Evolutionary conservation across 192 early-diverging fungal species (phyloP).

Genomic region (Linnemannia schmuckeri): DNA sequence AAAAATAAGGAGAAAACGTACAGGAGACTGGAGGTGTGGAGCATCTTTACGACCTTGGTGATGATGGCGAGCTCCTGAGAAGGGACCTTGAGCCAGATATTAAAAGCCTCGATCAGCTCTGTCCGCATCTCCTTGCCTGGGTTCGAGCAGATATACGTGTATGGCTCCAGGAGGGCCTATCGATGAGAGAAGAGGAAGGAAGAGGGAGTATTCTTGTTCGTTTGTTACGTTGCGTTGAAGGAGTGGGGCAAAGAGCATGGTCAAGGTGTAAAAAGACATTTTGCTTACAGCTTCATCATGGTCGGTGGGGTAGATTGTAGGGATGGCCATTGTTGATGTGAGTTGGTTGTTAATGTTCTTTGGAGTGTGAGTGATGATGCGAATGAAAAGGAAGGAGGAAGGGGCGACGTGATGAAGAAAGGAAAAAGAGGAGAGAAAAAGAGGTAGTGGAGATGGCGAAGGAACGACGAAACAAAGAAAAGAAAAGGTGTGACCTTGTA

Average conservation of each 20-base stretch:
- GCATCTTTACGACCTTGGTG: conserved; percentile 89
- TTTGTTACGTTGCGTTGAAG: neutral
- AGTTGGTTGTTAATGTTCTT: neutral
- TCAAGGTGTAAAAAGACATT: neutral
- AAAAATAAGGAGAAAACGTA: conserved; percentile 51
- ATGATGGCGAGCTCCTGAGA: conserved; percentile 76
- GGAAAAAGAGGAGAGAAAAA: neutral
- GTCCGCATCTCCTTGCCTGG: conserved; percentile 96
- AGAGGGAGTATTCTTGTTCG: too few species aligned
- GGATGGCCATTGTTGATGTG: conserved; percentile 23
- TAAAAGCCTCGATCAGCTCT: conserved; percentile 92
- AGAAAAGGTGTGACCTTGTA: too few species aligned
- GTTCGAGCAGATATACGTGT: conserved; percentile 84
- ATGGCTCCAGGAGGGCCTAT: conserved; percentile 94
- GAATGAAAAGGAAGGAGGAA: neutral
- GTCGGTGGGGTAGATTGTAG: conserved; percentile 29
- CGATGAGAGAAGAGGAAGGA: neutral
- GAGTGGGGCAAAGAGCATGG: neutral
- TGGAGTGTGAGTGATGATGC: neutral
- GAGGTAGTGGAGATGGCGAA: neutral
- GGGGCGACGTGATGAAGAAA: neutral
- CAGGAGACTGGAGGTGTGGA: conserved; percentile 95
- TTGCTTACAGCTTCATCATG: conserved; percentile 36
- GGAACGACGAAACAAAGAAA: neutral
- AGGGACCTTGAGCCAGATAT: conserved; percentile 88